Evolutionary conservation across 805 yeast species (phyloP).

Genomic region (Metschnikowia borealis): DNA sequence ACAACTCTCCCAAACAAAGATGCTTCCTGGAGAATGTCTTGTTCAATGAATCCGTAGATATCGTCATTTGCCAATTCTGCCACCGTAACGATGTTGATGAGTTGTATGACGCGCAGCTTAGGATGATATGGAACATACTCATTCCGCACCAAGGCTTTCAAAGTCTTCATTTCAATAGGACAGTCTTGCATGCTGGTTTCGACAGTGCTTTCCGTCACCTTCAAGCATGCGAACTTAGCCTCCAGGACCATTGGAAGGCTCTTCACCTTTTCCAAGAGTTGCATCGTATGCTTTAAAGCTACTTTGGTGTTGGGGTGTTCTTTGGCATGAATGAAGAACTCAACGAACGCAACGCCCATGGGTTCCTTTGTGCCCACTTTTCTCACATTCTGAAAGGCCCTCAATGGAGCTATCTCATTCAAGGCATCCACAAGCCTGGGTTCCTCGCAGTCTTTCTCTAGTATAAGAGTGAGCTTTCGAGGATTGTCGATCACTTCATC

Average conservation of each 20-base stretch:
- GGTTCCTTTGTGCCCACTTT: conserved; percentile 49
- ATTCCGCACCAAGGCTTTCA: conserved; percentile 35
- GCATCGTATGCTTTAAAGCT: conserved; percentile 13
- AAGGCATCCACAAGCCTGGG: conserved; percentile 43
- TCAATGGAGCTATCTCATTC: conserved; percentile 37
- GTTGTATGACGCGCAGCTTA: conserved; percentile 53
- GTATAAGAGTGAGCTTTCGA: conserved; percentile 43
- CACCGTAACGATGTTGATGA: conserved; percentile 62
- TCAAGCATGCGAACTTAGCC: conserved; percentile 34
- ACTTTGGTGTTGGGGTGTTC: conserved; percentile 12
- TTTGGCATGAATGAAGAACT: conserved; percentile 25
- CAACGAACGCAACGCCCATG: conserved; percentile 57
- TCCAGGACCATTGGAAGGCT: conserved; percentile 16
- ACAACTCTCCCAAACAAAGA: conserved; percentile 48
- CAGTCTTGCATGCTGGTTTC: conserved; percentile 36
- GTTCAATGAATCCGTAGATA: conserved; percentile 45
- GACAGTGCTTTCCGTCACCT: conserved; percentile 13
- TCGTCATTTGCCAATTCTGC: conserved; percentile 55
- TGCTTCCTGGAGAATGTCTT: conserved; percentile 51
- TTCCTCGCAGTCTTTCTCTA: conserved; percentile 44
- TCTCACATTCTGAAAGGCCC: conserved; percentile 39
- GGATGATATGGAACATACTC: conserved; percentile 34
- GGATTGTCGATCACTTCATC: conserved; percentile 39
- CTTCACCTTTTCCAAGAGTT: conserved; percentile 12
- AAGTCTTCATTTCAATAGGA: conserved; percentile 33